Percentiles rank a stretch among this genome's conserved stretches.
Evolutionary conservation across 805 yeast species (phyloP).

Genomic region (Schwanniomyces occidentalis): DNA sequence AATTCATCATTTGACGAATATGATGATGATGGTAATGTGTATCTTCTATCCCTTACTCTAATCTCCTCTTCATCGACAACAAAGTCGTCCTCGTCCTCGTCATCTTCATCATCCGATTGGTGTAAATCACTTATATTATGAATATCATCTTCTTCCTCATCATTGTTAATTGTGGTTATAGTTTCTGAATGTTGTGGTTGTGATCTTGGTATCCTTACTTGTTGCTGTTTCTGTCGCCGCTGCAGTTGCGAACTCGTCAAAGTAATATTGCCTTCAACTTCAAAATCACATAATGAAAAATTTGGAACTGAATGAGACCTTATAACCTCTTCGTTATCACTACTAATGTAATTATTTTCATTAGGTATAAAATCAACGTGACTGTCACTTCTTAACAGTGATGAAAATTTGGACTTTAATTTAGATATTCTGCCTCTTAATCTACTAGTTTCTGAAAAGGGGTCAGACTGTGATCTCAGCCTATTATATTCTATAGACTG

Average conservation of each 20-base stretch:
- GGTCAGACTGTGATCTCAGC: conserved; percentile 21
- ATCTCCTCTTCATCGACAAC: conserved; percentile 14
- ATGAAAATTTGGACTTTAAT: conserved; percentile 20
- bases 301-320: conserved; percentile 10
- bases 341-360: too few species aligned
- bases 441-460: conserved; percentile 12
- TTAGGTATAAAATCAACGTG: too few species aligned
- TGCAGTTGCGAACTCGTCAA: too few species aligned
- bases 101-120: conserved; percentile 31
- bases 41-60: conserved; percentile 5
- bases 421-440: conserved; percentile 21
- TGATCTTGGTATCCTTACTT: too few species aligned
- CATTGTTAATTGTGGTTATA: too few species aligned
- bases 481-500: neutral
- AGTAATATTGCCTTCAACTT: too few species aligned
- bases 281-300: conserved; percentile 3
- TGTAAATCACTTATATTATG: conserved; percentile 28
- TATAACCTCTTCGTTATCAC: too few species aligned
- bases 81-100: conserved; percentile 20
- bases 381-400: conserved; percentile 3
- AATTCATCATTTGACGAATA: conserved; percentile 16
- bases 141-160: conserved; percentile 29
- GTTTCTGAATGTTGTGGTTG: too few species aligned
- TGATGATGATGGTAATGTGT: conserved; percentile 7
- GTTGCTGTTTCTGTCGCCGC: too few species aligned